Percentiles rank a stretch among this genome's conserved stretches.
phyloP scores from a whole-genome alignment of 768 basidiomycete genomes.

The Porpolomopsis calyptriformis region DNA sequence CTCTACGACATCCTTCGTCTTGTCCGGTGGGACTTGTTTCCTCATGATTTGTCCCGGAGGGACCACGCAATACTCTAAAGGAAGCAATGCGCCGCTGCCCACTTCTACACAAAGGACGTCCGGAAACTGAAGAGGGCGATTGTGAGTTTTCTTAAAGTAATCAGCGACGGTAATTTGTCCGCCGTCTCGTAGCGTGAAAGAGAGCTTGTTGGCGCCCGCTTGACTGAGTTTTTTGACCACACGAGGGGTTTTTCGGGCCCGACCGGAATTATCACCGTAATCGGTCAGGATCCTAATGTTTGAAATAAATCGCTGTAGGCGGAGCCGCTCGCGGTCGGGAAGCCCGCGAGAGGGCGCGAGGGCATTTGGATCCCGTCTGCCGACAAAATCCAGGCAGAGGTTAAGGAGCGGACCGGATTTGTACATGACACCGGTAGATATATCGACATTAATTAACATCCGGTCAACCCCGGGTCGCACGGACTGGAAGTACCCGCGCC shows the following conservation, averaged over 20 bases:
- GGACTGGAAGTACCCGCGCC: constrained; percentile 69
- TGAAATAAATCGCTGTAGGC: constrained; percentile 45
- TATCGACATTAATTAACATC: constrained; percentile 61
- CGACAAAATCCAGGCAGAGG: constrained; percentile 43
- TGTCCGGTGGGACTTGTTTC: constrained; percentile 58
- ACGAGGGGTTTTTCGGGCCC: constrained; percentile 32
- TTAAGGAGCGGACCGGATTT: constrained; percentile 43
- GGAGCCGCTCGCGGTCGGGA: constrained; percentile 45
- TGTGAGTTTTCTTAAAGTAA: constrained; percentile 46
- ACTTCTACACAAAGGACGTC: constrained; percentile 61
- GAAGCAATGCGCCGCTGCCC: constrained; percentile 48
- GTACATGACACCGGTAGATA: constrained; percentile 65
- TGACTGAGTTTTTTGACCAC: constrained; percentile 51
- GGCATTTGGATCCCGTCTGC: constrained; percentile 20
- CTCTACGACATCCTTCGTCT: constrained; percentile 49
- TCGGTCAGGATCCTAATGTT: constrained; percentile 41
- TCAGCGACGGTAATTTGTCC: constrained; percentile 44
- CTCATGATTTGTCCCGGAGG: constrained; percentile 58
- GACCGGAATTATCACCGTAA: constrained; percentile 21
- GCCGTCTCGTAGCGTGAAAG: constrained; percentile 51
- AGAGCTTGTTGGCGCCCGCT: constrained; percentile 41
- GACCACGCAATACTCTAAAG: constrained; percentile 51
- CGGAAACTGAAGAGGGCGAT: constrained; percentile 46
- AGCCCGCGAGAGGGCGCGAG: constrained; percentile 34
- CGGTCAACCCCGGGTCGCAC: constrained; percentile 51